Base-by-base conservation (phyloP, 1,139 yeast species). In the Suhomyces chickasaworum region DNA sequence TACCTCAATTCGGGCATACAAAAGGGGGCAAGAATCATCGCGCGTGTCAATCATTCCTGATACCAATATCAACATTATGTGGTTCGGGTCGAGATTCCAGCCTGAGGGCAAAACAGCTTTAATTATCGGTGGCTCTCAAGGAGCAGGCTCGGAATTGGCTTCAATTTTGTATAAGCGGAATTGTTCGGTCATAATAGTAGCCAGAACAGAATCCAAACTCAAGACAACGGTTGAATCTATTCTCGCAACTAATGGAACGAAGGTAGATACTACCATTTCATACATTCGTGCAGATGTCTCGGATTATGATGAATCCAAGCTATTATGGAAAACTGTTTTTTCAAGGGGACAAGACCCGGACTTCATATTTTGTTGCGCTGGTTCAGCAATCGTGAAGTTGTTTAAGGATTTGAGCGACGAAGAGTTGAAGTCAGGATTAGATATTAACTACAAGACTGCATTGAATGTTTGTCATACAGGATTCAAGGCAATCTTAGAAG, bases 81-180 rank as follows among this genome's bases (percentile, higher is more conserved):
- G 33, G 67, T 61, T 63, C 21, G 57, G 49, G 32, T 50, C 59
- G 3, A 55, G 70, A 27, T 68, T 73, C 49, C 55, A 63, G 37
- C 66, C 70, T 2, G 52, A 63, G 22, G 81, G 79, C 20, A 83
- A 84, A 64, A 63, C 80, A 1, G 91, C 88, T 1, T 76, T 93
- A n/a, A 77, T 95, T 16, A 80, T 96, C 0, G 99, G 99, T 1
- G 99, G 93, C 0, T 90, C 98, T 0, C 99, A 93, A 59, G 99
- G 99, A 0, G 71, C 93, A 1, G 99, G 99, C 0, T 83, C 83
- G 1, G 87, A 88, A 39, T 64, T 95, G 45, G 96, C 96, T 0
- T 69, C 71, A 34, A 73, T 80, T 50, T 68, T 86, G 40, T 84
- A 80, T 48, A 52, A 67, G 3, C 60, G 65, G 21, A 85, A 87